A percentile compares a stretch with the other conserved stretches of the same genome.
Evolutionary conservation across 2,329 filamentous ascomycete genomes (phyloP).

Genomic region (Neofusicoccum umdonicola): DNA sequence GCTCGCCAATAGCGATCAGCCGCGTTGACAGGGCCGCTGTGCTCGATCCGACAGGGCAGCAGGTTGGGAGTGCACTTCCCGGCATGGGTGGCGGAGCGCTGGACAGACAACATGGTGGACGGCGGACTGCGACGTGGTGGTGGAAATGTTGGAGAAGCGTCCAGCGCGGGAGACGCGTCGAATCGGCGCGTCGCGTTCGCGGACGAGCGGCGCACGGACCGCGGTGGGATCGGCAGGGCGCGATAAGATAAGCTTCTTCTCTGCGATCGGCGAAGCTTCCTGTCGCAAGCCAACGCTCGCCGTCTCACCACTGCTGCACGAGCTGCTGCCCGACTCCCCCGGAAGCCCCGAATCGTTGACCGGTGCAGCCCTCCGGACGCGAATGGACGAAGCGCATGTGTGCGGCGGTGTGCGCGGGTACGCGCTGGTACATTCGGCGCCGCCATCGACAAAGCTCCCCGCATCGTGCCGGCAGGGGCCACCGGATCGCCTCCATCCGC

Average conservation of each 20-base stretch:
- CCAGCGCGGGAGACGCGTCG: neutral
- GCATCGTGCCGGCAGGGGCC: neutral
- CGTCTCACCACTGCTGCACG: slow-evolving; percentile 4
- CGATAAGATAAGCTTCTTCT: slow-evolving; percentile 1
- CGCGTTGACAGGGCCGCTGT: slow-evolving; percentile 69
- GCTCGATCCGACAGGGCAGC: slow-evolving; percentile 76
- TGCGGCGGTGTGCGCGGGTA: neutral
- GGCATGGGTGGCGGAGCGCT: slow-evolving; percentile 24
- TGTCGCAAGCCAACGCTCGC: neutral
- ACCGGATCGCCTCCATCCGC: neutral
- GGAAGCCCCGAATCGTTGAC: neutral
- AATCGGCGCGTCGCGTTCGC: neutral
- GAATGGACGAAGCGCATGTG: neutral
- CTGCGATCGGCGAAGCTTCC: slow-evolving; percentile 3
- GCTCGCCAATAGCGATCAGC: slow-evolving; percentile 71
- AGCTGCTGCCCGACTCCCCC: neutral
- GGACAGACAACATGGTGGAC: slow-evolving; percentile 46
- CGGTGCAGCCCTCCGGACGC: neutral
- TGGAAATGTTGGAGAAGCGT: neutral
- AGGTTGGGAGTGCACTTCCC: slow-evolving; percentile 62
- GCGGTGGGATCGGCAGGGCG: neutral
- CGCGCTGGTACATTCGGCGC: slow-evolving; percentile 7
- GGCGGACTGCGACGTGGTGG: neutral
- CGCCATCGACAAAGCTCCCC: slow-evolving; percentile 6
- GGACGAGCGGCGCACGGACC: neutral